phyloP scores from a whole-genome alignment of 129 eudicot genomes.

The Centrapalus pauciflorus region DNA sequence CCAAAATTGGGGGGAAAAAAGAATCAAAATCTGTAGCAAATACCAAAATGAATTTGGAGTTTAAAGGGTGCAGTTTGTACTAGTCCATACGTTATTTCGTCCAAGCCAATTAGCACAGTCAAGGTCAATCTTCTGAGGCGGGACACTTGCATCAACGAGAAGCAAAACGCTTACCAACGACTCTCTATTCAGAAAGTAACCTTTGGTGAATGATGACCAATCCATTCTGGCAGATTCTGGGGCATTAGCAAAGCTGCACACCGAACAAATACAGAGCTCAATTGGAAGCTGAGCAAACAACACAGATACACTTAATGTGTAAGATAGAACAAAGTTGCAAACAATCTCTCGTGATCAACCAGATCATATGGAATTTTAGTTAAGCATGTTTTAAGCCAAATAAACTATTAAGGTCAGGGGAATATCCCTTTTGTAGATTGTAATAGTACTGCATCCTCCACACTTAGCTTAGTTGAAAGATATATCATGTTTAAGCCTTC shows the following conservation, averaged over 20 bases:
- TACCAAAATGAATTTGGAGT: not conserved
- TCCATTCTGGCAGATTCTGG: conserved; percentile 89
- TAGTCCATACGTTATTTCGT: conserved; percentile 53
- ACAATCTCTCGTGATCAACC: too few species aligned
- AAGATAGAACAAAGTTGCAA: not conserved
- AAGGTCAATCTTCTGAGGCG: conserved; percentile 88
- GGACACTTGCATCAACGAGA: conserved; percentile 84
- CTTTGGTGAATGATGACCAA: conserved; percentile 93
- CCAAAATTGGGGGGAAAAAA: not conserved
- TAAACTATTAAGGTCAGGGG: too few species aligned
- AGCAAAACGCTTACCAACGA: conserved; percentile 70
- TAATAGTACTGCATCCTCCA: too few species aligned
- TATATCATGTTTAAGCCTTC: too few species aligned
- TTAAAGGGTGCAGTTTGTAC: not conserved
- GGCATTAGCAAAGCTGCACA: conserved; percentile 79
- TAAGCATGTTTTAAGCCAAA: too few species aligned
- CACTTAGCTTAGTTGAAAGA: too few species aligned
- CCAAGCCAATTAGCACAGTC: conserved; percentile 97
- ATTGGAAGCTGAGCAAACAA: not conserved
- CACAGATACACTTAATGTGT: too few species aligned
- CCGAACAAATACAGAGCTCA: not conserved
- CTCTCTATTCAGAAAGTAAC: conserved; percentile 70
- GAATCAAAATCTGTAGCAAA: not conserved
- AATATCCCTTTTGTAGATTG: too few species aligned
- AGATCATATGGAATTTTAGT: too few species aligned